Evolutionary conservation across 2,329 filamentous ascomycete genomes (phyloP), one percentile per base, ranked within the genome.

Genomic region (Beauveria varroae): DNA sequence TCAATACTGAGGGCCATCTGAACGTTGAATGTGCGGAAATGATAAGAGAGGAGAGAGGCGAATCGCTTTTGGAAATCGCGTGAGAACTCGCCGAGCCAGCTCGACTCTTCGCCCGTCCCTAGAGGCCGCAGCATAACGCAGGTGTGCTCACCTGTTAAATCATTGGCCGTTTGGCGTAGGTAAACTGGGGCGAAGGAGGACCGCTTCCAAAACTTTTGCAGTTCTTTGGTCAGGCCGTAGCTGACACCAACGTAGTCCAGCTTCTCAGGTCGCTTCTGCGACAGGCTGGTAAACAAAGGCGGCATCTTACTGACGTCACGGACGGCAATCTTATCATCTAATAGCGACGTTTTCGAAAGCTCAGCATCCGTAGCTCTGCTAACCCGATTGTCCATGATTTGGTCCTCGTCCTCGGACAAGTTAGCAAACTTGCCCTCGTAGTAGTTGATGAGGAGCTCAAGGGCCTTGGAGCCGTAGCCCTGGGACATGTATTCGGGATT

Each of bases 191-290:
- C 85, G 72, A 97, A 99, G 1, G 81, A 81, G 18, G 89, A 85
- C 41, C 90, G 88, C 76, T 97, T 96, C 95, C 95, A 99, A 80
- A 99, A 99, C 71, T 91, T 96, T 78, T 96, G 95, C 16, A 99
- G 85, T 16, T 85, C 82, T 44, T 87, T 81, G 0, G 95, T 99
- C 61, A 99, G 80, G 58, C 95, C 96, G 72, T 96, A 99, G 69
- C 91, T 96, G 55, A 99, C 96, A 71, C 96, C 95, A 18, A 99
- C 75, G 70, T 98, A 99, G 75, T 99, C 95, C 7, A 99, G 85
- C 6, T 78, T 78, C 50, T 90, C 87, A 0, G 95, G 88, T 62
- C 86, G 87, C 65, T 90, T 86, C 75, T 99, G 92, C 0, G 88
- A 86, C 34, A 99, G 80, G 68, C 93, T 93, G 12, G 92, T 85